These are phyloP conservation scores for Cryoendolithus antarcticus DNA, from an alignment of 2,329 filamentous ascomycete species.

Conservation along the genomic window DNA sequence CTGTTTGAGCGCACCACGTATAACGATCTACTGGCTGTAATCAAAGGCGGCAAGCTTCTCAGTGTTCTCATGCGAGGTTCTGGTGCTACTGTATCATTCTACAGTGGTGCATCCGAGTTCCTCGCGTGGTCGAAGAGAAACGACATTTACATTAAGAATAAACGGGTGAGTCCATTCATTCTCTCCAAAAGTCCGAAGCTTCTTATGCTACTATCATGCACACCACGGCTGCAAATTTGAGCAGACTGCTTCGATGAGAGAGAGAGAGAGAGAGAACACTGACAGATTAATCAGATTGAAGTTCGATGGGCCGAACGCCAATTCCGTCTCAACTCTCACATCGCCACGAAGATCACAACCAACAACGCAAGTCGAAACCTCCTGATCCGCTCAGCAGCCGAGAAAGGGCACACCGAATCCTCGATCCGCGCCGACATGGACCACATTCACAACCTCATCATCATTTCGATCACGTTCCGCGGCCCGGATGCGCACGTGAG, in stretches of 20 bases:
- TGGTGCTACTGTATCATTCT: slow-evolving; percentile 56
- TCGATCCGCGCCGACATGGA: slow-evolving; percentile 61
- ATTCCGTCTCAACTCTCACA: slow-evolving; percentile 50
- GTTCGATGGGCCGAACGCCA: slow-evolving; percentile 61
- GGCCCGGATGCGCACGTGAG: slow-evolving; percentile 53
- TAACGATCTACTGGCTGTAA: slow-evolving; percentile 49
- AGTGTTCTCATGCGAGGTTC: slow-evolving; percentile 57
- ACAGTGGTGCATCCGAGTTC: slow-evolving; percentile 52
- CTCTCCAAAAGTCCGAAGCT: neutral
- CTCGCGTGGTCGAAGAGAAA: slow-evolving; percentile 50
- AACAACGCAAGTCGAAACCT: slow-evolving; percentile 63
- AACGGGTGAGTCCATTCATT: slow-evolving; percentile 53
- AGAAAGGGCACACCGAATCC: slow-evolving; percentile 45
- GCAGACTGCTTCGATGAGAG: too few species aligned
- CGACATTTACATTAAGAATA: slow-evolving; percentile 56
- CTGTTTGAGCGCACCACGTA: slow-evolving; percentile 52
- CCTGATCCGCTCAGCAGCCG: slow-evolving; percentile 46
- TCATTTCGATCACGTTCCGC: slow-evolving; percentile 52
- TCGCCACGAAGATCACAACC: slow-evolving; percentile 48
- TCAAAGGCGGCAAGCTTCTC: slow-evolving; percentile 60
- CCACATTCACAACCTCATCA: slow-evolving; percentile 67
- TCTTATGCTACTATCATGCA: too few species aligned
- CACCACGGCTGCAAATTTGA: too few species aligned
- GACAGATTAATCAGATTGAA: slow-evolving; percentile 42
- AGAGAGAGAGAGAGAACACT: neutral